These are phyloP conservation scores for Mycena alexandri DNA, from an alignment of 768 basidiomycete species.

Conservation along the genomic window DNA sequence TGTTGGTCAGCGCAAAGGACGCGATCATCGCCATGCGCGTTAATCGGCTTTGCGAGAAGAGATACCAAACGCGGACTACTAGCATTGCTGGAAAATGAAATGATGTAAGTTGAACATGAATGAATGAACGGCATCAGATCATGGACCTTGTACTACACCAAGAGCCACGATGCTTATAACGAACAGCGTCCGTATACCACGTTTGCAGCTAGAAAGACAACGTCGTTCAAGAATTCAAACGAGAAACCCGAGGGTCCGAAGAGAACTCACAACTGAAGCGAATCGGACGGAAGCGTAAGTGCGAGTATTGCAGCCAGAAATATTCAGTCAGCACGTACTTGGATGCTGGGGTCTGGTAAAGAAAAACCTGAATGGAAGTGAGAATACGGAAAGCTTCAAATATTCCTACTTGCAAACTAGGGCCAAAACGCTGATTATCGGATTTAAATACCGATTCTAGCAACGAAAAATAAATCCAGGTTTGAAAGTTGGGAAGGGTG, in stretches of 20 bases:
- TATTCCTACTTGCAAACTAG: slow-evolving; percentile 16
- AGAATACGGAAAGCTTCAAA: slow-evolving; percentile 36
- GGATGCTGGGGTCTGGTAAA: slow-evolving; percentile 40
- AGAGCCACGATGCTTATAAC: slow-evolving; percentile 45
- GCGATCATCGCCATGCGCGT: slow-evolving; percentile 47
- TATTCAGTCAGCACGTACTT: slow-evolving; percentile 38
- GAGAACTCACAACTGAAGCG: slow-evolving; percentile 41
- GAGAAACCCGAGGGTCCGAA: slow-evolving; percentile 11
- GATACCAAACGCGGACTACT: slow-evolving; percentile 56
- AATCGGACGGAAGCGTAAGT: slow-evolving; percentile 14
- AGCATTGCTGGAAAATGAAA: slow-evolving; percentile 49
- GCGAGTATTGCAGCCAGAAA: background rate
- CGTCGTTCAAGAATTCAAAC: background rate
- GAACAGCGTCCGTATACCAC: slow-evolving; percentile 45
- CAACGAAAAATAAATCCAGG: background rate
- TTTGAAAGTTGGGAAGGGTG: background rate
- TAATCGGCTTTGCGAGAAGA: slow-evolving; percentile 49
- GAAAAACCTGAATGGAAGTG: slow-evolving; percentile 40
- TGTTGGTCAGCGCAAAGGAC: slow-evolving; percentile 46
- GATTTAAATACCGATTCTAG: slow-evolving; percentile 51
- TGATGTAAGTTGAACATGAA: slow-evolving; percentile 1
- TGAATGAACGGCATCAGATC: slow-evolving; percentile 8
- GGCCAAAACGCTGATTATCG: slow-evolving; percentile 38
- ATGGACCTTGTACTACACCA: slow-evolving; percentile 51
- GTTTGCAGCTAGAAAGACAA: slow-evolving; percentile 43